A percentile compares a stretch with the other conserved stretches of the same genome.
Conservation (phyloP, 192 early-diverging fungal species). For the Bifiguratus adelaidae region DNA sequence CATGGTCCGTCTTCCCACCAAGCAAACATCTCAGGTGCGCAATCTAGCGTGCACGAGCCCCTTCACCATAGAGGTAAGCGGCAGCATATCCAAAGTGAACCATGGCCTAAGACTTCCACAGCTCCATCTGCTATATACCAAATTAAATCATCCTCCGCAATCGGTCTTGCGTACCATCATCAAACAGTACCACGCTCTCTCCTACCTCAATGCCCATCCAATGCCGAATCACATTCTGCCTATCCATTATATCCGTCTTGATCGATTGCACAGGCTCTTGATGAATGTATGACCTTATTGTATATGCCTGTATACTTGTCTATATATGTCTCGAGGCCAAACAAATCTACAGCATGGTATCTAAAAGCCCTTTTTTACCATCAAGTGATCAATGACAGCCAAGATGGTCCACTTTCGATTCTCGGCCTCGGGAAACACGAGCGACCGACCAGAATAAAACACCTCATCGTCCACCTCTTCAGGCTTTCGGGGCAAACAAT, state of each 20-base stretch:
- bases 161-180: slow-evolving; percentile 33
- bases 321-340: too few relatives aligned
- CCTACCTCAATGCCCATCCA: slow-evolving; percentile 30
- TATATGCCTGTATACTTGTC: too few relatives aligned
- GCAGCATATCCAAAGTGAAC: not conserved
- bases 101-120: not conserved
- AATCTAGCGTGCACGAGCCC: slow-evolving; percentile 25
- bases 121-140: slow-evolving; percentile 21
- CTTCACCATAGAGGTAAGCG: slow-evolving; percentile 29
- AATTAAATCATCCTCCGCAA: slow-evolving; percentile 14
- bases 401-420: slow-evolving; percentile 99
- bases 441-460: slow-evolving; percentile 81
- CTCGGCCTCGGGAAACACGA: slow-evolving; percentile 96
- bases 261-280: slow-evolving; percentile 31
- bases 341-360: too few relatives aligned
- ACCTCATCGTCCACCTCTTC: slow-evolving; percentile 97
- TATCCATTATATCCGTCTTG: slow-evolving; percentile 30
- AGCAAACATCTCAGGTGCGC: slow-evolving; percentile 23
- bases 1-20: slow-evolving; percentile 26
- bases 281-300: too few relatives aligned
- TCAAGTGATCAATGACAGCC: slow-evolving; percentile 61
- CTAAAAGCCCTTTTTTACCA: slow-evolving; percentile 47
- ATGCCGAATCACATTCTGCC: slow-evolving; percentile 34
- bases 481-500: slow-evolving; percentile 91
- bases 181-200: slow-evolving; percentile 36